phyloP scores from a whole-genome alignment of 2,329 filamentous ascomycete genomes.

The Tolypocladium pustulatum region DNA sequence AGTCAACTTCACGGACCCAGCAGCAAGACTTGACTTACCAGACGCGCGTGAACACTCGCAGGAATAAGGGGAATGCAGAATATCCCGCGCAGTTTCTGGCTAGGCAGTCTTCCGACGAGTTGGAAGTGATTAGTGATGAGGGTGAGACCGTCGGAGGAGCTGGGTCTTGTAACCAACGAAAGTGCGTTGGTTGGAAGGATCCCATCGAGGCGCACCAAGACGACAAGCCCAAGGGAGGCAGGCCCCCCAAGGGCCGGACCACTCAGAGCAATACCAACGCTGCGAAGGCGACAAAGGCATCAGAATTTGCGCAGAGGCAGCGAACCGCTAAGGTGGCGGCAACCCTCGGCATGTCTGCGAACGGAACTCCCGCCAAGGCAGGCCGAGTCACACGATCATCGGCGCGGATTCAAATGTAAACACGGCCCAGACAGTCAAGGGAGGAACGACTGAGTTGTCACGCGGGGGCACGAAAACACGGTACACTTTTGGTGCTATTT shows the following conservation, averaged over 20 bases:
- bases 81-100: conserved; percentile 23
- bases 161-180: conserved; percentile 10
- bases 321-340: conserved; percentile 17
- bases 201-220: conserved; percentile 19
- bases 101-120: conserved; percentile 7
- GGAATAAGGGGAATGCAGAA: conserved; percentile 24
- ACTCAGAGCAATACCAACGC: conserved; percentile 16
- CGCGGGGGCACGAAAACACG: too few species aligned
- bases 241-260: conserved; percentile 12
- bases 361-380: conserved; percentile 23
- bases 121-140: conserved; percentile 6
- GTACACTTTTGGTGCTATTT: too few species aligned
- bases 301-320: conserved; percentile 12
- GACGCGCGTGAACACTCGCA: conserved; percentile 23
- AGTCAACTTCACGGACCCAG: conserved; percentile 10
- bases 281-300: conserved; percentile 14
- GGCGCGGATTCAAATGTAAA: conserved; percentile 12
- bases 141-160: conserved; percentile 1
- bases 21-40: conserved; percentile 21
- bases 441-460: background rate
- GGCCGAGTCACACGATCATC: conserved; percentile 19
- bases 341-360: conserved; percentile 20
- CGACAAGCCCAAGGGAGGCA: conserved; percentile 11
- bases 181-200: conserved; percentile 23
- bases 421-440: too few species aligned